Conservation (phyloP, 2,329 filamentous ascomycete genomes). For the Ceratocystis colombiana region DNA sequence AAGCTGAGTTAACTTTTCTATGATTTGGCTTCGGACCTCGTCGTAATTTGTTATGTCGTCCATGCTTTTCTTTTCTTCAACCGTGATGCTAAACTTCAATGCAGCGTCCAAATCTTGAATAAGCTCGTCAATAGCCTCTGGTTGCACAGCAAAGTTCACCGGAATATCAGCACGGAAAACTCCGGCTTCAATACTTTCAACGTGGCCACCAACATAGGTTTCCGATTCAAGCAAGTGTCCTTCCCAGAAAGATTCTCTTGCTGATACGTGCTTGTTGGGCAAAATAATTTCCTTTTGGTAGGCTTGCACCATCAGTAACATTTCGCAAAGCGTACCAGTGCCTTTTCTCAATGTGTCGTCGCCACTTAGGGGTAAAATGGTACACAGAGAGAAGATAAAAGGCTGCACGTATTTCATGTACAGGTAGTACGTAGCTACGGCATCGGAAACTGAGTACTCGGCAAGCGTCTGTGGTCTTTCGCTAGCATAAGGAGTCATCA, state of each 20-base stretch:
- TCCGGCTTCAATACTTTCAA: slow-evolving; percentile 97
- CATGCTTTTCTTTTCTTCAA: slow-evolving; percentile 73
- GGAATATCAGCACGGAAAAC: slow-evolving; percentile 95
- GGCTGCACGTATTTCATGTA: slow-evolving; percentile 99
- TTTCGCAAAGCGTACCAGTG: slow-evolving; percentile 97
- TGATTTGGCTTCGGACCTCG: slow-evolving; percentile 75
- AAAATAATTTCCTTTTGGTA: slow-evolving; percentile 85
- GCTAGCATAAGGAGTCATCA: slow-evolving; percentile 87
- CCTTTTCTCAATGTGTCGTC: slow-evolving; percentile 92
- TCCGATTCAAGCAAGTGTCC: slow-evolving; percentile 93
- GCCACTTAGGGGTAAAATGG: slow-evolving; percentile 83
- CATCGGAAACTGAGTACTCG: slow-evolving; percentile 97
- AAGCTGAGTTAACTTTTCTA: slow-evolving; percentile 56
- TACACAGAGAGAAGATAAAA: slow-evolving; percentile 97
- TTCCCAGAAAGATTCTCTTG: slow-evolving; percentile 90
- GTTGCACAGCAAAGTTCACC: slow-evolving; percentile 84
- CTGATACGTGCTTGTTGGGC: slow-evolving; percentile 89
- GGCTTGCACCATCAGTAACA: slow-evolving; percentile 97
- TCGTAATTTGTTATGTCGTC: slow-evolving; percentile 74
- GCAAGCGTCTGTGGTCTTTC: slow-evolving; percentile 89
- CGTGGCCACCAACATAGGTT: slow-evolving; percentile 95
- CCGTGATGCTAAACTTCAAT: slow-evolving; percentile 72
- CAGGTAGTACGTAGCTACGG: slow-evolving; percentile 94
- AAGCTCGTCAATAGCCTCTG: slow-evolving; percentile 80
- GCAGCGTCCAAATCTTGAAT: slow-evolving; percentile 78